These are phyloP conservation scores for Hypoxylon sp. DNA, from an alignment of 2,329 filamentous ascomycete genomes.

Conservation along the genomic window DNA sequence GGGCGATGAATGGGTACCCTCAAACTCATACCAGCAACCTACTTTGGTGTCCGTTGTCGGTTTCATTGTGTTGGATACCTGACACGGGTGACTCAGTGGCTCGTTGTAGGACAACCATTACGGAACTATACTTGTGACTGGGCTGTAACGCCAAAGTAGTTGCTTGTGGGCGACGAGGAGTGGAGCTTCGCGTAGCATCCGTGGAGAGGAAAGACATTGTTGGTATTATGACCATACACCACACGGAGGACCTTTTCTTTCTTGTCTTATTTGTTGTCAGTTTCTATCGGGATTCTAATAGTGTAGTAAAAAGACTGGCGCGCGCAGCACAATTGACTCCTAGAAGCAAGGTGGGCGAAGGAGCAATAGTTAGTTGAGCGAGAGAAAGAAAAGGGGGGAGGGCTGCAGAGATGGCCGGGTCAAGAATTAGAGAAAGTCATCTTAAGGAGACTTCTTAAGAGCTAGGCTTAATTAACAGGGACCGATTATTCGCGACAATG, in stretches of 20 bases:
- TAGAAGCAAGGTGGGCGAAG: constrained; percentile 4
- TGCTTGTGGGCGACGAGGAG: constrained; percentile 11
- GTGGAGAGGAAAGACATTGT: constrained; percentile 18
- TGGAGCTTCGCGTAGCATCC: constrained; percentile 14
- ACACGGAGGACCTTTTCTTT: constrained; percentile 31
- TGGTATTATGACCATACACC: constrained; percentile 32
- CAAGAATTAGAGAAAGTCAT: constrained; percentile 29
- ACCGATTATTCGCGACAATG: constrained; percentile 27
- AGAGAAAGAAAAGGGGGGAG: constrained; percentile 22
- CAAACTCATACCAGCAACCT: too few species aligned
- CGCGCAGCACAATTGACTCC: too few species aligned
- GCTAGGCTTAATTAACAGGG: constrained; percentile 35
- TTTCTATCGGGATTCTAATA: constrained; percentile 42
- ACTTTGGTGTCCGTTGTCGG: not conserved
- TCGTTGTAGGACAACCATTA: too few species aligned
- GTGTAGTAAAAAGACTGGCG: constrained; percentile 35
- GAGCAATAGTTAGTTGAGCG: constrained; percentile 16
- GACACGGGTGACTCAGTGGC: not conserved
- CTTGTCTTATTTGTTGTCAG: constrained; percentile 34
- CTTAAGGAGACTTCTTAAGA: constrained; percentile 25
- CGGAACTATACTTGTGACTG: too few species aligned
- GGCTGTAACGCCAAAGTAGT: too few species aligned
- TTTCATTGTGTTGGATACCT: constrained; percentile 9
- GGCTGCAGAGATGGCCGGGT: constrained; percentile 17
- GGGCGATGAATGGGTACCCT: too few species aligned